Base-by-base conservation (phyloP, 805 yeast genomes). In the Saccharomyces kudriavzevii region DNA sequence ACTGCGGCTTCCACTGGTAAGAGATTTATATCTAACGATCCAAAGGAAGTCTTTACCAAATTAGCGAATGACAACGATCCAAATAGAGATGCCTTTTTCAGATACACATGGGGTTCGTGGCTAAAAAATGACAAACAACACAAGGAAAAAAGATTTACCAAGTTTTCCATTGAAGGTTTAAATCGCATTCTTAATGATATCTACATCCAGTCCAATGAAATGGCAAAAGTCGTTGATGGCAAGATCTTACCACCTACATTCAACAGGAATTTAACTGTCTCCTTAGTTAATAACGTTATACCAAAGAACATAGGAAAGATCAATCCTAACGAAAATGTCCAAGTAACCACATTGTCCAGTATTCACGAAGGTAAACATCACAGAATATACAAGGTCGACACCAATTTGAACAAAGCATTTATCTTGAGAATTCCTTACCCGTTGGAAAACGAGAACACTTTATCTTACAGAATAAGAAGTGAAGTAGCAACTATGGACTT, bases 101-200 rank as follows among this genome's bases (percentile, higher is more conserved):
- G 86, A 61, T 92, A 90, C 67, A 77, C 94, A 2, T 92, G 98
- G 96, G 99, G 99, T 49, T 80, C 96, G 5, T 92, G 98, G 98
- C 73, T 91, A 62, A 81, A 77, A 58, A 81, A 92, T 65, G 96
- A 94, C 67, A 78, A 76, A 53, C 70, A 70, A 30, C 91, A 94
- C 67, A 86, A 88, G 64, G 81, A 77, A 14, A 82, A 81, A 60
- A 82, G 99, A 70, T 80, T 79, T 53, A 92, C 97, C 22, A 78
- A 77, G 58, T 92, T 92, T 70, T 85, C 94, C 2, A 77, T 94
- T 50, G 84, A 83, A 64, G 98, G 97, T 3, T 73, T 88, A 50
- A 78, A 81, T 52, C 73, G 73, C 26, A 70, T 83, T n/a, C 53
- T 84, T 35, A 70, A 76, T 48, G 75, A 73, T 26, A 66, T 85